Conservation (phyloP, 169 alveolate genomes). For the Perkinsus marinus region DNA sequence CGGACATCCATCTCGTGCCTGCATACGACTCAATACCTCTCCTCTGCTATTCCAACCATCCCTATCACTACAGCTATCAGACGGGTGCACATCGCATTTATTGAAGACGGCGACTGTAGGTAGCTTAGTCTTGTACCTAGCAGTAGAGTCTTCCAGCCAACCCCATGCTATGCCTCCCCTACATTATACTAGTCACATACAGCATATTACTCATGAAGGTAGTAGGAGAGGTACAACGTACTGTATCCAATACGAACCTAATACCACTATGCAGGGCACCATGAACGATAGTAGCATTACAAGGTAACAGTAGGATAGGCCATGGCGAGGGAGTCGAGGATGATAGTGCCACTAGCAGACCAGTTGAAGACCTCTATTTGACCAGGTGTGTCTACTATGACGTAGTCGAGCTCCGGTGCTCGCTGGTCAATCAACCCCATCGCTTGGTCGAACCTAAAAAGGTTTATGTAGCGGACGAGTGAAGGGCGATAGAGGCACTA, state of each 20-base stretch:
- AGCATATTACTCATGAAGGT: conserved; percentile 96
- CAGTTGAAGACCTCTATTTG: conserved; percentile 95
- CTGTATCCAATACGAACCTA: conserved; percentile 65
- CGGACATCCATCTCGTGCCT: background rate
- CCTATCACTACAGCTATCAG: background rate
- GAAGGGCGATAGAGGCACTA: background rate
- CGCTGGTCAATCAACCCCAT: conserved; percentile 66
- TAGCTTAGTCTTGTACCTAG: conserved; percentile 80
- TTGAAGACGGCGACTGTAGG: conserved; percentile 84
- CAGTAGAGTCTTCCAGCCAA: conserved; percentile 28
- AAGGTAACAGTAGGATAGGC: conserved; percentile 78
- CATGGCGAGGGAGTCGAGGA: conserved; percentile 75
- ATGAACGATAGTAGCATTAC: conserved; percentile 37
- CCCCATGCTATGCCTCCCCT: background rate
- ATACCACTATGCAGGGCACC: conserved; percentile 7
- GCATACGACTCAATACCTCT: background rate
- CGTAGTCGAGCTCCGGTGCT: conserved; percentile 62
- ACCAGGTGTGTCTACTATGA: conserved; percentile 96
- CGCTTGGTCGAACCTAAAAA: conserved; percentile 75
- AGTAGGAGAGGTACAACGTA: conserved; percentile 83
- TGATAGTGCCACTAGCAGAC: conserved; percentile 95
- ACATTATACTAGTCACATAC: conserved; percentile 73
- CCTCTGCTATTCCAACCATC: background rate
- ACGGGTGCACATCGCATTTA: conserved; percentile 67
- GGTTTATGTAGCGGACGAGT: no score